Evolutionary conservation across 2,329 filamentous ascomycete genomes (phyloP).

Genomic region (Ustulina deusta): DNA sequence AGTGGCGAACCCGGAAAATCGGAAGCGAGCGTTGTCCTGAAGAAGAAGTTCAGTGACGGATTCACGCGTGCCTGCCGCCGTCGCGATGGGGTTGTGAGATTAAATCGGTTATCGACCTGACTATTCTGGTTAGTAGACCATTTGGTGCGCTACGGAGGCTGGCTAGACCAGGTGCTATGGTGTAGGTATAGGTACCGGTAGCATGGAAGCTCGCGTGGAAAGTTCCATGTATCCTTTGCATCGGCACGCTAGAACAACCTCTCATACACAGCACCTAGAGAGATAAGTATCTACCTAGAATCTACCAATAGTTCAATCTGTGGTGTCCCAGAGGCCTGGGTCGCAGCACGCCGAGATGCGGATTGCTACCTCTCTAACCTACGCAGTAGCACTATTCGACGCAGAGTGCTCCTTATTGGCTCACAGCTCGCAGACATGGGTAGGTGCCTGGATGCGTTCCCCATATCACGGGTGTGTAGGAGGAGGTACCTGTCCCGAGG

Average conservation of each 20-base stretch:
- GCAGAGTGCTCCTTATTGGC: too few species aligned
- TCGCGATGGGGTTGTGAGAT: conserved; percentile 22
- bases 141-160: too few species aligned
- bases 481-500: too few species aligned
- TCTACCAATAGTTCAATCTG: neutral
- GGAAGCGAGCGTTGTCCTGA: conserved; percentile 24
- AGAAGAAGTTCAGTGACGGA: conserved; percentile 27
- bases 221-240: too few species aligned
- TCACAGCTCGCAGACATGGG: too few species aligned
- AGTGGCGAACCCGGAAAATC: conserved; percentile 17
- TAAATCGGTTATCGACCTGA: conserved; percentile 31
- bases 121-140: conserved; percentile 37
- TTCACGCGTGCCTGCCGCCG: neutral
- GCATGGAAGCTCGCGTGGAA: neutral
- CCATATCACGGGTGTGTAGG: too few species aligned
- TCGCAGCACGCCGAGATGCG: conserved; percentile 21
- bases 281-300: neutral
- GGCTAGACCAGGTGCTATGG: too few species aligned
- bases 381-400: too few species aligned
- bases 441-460: too few species aligned
- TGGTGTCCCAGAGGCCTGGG: conserved; percentile 11
- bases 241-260: too few species aligned
- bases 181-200: too few species aligned
- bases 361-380: neutral
- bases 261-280: too few species aligned